Evolutionary conservation across 2,329 filamentous ascomycete genomes (phyloP).

Genomic region (Aspergillus quadricinctus): DNA sequence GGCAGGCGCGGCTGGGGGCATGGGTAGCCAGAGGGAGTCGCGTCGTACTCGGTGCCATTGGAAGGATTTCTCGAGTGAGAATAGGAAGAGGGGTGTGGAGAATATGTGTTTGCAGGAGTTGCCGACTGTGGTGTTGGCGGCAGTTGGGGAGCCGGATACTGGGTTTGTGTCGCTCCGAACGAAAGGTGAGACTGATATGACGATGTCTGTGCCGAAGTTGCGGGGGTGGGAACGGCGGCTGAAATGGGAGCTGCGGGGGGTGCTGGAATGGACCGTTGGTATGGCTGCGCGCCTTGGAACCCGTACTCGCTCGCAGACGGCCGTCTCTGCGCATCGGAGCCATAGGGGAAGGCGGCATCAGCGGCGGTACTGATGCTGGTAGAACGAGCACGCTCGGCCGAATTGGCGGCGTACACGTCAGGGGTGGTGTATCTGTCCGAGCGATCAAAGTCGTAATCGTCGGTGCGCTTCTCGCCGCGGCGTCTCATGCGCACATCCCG

Average conservation of each 20-base stretch:
- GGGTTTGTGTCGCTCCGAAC: constrained; percentile 37
- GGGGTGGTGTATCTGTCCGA: constrained; percentile 49
- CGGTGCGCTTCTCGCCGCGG: constrained; percentile 65
- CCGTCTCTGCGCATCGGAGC: constrained; percentile 41
- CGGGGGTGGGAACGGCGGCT: constrained; percentile 27
- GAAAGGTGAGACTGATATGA: constrained; percentile 39
- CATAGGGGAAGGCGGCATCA: constrained; percentile 42
- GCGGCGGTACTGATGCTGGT: constrained; percentile 54
- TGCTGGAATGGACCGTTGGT: constrained; percentile 34
- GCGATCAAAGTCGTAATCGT: constrained; percentile 63
- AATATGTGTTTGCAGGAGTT: constrained; percentile 29
- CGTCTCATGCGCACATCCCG: constrained; percentile 91
- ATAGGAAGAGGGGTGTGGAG: constrained; percentile 31
- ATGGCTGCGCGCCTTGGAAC: constrained; percentile 29
- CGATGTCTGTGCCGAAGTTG: constrained; percentile 11
- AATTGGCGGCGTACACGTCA: constrained; percentile 44
- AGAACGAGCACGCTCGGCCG: constrained; percentile 54
- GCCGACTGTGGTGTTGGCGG: constrained; percentile 41
- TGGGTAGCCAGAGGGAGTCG: constrained; percentile 17
- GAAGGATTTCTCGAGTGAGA: constrained; percentile 31
- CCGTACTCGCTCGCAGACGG: constrained; percentile 48
- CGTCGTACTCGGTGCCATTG: constrained; percentile 30
- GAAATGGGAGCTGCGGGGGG: constrained; percentile 34
- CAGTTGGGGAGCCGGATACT: constrained; percentile 41
- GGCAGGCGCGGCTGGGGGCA: constrained; percentile 11